A percentile compares a stretch with the other conserved stretches of the same genome.
These are phyloP conservation scores for Botrytis cinerea DNA, from an alignment of 2,329 filamentous ascomycete genomes.

Conservation along the genomic window DNA sequence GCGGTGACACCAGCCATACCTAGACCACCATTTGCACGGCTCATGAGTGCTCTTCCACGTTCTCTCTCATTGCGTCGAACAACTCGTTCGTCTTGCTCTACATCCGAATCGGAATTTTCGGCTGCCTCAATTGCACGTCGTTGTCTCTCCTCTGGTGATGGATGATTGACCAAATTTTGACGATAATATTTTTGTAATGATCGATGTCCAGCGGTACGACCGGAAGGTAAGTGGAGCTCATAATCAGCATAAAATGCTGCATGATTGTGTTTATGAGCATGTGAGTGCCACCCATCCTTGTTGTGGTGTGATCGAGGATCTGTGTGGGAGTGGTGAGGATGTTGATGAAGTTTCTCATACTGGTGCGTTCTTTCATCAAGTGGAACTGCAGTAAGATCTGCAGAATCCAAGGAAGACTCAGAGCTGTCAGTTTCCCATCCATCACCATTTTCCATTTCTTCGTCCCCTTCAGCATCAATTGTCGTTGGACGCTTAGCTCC, in stretches of 20 bases:
- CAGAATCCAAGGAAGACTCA: conserved; percentile 83
- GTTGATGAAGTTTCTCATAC: conserved; percentile 70
- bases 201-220: conserved; percentile 85
- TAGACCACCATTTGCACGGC: conserved; percentile 68
- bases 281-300: conserved; percentile 77
- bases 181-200: conserved; percentile 86
- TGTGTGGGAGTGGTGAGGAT: conserved; percentile 72
- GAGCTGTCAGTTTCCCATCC: conserved; percentile 96
- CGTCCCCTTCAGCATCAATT: conserved; percentile 55
- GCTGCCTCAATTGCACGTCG: conserved; percentile 62
- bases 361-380: conserved; percentile 71
- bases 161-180: conserved; percentile 87
- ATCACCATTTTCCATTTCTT: conserved; percentile 62
- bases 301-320: conserved; percentile 74
- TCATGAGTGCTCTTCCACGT: conserved; percentile 58
- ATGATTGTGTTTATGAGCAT: conserved; percentile 71
- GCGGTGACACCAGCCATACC: conserved; percentile 79
- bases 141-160: conserved; percentile 74
- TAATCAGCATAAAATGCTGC: conserved; percentile 90
- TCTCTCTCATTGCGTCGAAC: conserved; percentile 44
- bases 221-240: conserved; percentile 89
- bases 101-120: conserved; percentile 50
- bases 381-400: conserved; percentile 77
- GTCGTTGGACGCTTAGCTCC: conserved; percentile 60
- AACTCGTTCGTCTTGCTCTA: conserved; percentile 45